phyloP scores from a whole-genome alignment of 345 rosid species.

The Carallia pectinifolia region DNA sequence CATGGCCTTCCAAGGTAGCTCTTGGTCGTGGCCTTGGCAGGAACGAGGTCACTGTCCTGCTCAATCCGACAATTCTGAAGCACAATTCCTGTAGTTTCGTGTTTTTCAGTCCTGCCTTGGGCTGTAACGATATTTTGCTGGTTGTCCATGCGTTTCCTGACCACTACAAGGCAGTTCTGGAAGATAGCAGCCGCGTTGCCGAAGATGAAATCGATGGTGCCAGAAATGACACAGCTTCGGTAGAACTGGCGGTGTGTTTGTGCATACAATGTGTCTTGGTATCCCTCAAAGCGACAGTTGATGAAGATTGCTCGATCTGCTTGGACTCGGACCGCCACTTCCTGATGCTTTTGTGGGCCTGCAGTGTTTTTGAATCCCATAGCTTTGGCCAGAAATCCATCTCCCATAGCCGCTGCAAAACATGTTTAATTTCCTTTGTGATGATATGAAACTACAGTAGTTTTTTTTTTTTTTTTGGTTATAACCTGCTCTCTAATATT shows the following conservation, averaged over 20 bases:
- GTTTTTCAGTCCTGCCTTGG: slow-evolving; percentile 54
- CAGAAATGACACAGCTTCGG: slow-evolving; percentile 57
- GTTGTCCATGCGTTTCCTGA: slow-evolving; percentile 50
- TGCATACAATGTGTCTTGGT: slow-evolving; percentile 65
- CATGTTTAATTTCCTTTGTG: neutral
- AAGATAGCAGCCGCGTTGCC: slow-evolving; percentile 76
- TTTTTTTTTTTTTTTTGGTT: too few species aligned
- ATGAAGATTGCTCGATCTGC: slow-evolving; percentile 61
- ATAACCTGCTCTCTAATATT: too few species aligned
- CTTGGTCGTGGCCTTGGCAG: slow-evolving; percentile 34
- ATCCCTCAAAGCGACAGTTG: slow-evolving; percentile 71
- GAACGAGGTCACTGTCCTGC: slow-evolving; percentile 43
- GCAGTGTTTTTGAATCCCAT: slow-evolving; percentile 89
- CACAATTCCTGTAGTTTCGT: slow-evolving; percentile 69
- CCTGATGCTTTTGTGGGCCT: slow-evolving; percentile 61
- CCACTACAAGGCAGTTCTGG: slow-evolving; percentile 61
- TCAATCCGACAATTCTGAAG: slow-evolving; percentile 58
- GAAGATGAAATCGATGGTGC: slow-evolving; percentile 78
- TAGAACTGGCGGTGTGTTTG: slow-evolving; percentile 80
- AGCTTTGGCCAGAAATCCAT: slow-evolving; percentile 51
- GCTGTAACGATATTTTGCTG: slow-evolving; percentile 64
- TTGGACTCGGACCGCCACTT: slow-evolving; percentile 65
- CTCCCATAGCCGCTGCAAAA: neutral
- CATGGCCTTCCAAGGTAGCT: slow-evolving; percentile 80
- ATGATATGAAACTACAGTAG: too few species aligned